A percentile compares a stretch with the other conserved stretches of the same genome.
Evolutionary conservation across 352 stramenopile genomes (phyloP).

Genomic region (Globisporangium viniferum): DNA sequence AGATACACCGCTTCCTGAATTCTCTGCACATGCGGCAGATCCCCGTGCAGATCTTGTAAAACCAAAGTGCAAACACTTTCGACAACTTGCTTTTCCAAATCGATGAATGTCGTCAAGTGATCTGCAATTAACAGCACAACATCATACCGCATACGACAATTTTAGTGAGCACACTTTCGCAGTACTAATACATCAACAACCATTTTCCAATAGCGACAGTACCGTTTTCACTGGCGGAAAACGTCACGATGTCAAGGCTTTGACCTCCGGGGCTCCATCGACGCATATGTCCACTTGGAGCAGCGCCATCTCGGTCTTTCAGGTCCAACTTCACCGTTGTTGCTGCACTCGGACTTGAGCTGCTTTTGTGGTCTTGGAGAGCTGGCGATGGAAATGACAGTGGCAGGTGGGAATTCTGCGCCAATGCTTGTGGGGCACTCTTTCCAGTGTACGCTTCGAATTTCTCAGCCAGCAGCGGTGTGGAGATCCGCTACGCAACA

Average conservation of each 20-base stretch:
- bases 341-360: neutral
- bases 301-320: neutral
- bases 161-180: too few relatives aligned
- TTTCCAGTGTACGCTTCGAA: slow-evolving; percentile 9
- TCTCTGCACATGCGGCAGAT: neutral
- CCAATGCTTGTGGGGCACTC: neutral
- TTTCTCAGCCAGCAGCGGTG: slow-evolving; percentile 1
- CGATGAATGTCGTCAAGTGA: slow-evolving; percentile 29
- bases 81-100: slow-evolving; percentile 39
- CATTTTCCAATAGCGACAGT: neutral
- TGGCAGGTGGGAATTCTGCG: neutral
- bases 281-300: neutral
- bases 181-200: neutral
- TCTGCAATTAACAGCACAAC: slow-evolving; percentile 16
- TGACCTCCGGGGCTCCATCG: slow-evolving; percentile 13
- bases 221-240: neutral
- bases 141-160: too few relatives aligned
- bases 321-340: too few relatives aligned
- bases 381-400: neutral
- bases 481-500: slow-evolving; percentile 9
- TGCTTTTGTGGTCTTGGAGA: neutral
- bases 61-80: slow-evolving; percentile 20
- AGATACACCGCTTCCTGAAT: slow-evolving; percentile 1
- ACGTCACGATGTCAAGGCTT: slow-evolving; percentile 1
- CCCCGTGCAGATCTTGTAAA: neutral